Evolutionary conservation across 2,329 filamentous ascomycete genomes (phyloP), one percentile per base, ranked within the genome.

Genomic region (Sclerotinia minor): DNA sequence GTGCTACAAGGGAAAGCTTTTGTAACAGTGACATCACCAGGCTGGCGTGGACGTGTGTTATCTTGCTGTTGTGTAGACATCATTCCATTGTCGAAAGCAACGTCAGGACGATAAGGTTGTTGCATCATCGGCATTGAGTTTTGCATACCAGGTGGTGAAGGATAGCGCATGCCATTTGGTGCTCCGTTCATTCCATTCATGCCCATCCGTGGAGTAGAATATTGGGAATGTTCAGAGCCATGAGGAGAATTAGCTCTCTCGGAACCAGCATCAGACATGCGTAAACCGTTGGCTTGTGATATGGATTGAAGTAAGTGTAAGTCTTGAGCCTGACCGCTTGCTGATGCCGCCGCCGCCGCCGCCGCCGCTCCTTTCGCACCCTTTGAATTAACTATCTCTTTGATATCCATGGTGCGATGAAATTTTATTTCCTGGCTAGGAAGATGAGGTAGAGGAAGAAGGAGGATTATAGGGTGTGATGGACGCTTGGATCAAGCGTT

Each of bases 1-100:
- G 91, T 94, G 71, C 88, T 91, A 81, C 95, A 99, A 29, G 92
- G 89, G 76, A 95, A 97, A 1, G 92, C 89, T 80, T 97, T 91
- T 71, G 75, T 79, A 41, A 70, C 70, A 50, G 68, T 67, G 24
- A 58, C 66, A 47, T 76, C 73, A 32, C 67, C 70, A 49, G 72
- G 66, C 29, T 64, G 66, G 17, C 66, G 61, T 65, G 47, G 66
- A 41, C 66, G 70, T 26, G 50, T 67, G 21, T 65, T 70, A n/a
- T 76, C 73, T 68, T 76, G 77, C 24, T 73, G 74, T 61, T 50
- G 65, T 17, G 50, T 26, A 5, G 58, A 26, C 69, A 75, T 73
- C 71, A 77, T 74, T 47, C 67, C 60, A 61, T 72, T 75, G n/a
- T 77, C 73, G 59, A 73, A 77, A 24, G 67, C 58, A 45, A 68